Percentiles rank a stretch among this genome's conserved stretches.
phyloP scores from a whole-genome alignment of 108 stramenopile genomes.

The Fragilaria crotonensis region DNA sequence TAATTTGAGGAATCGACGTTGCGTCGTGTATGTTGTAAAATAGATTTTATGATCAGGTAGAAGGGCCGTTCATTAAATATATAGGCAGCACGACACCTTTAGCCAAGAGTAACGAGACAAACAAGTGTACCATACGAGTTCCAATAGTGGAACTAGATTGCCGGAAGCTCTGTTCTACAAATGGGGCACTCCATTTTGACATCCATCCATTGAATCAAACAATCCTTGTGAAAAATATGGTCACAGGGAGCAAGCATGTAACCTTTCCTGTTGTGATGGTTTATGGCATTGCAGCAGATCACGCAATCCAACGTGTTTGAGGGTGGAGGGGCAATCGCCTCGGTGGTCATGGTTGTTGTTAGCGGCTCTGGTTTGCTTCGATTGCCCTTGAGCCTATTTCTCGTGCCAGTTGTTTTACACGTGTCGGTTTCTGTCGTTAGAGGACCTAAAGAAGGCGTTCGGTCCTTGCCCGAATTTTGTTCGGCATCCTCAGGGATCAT shows the following conservation, averaged over 20 bases:
- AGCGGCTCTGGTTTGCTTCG: constrained; percentile 10
- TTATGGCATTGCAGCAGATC: constrained; percentile 88
- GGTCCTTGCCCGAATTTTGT: background rate
- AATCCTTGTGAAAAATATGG: constrained; percentile 90
- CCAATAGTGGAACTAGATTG: constrained; percentile 7
- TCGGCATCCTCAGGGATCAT: constrained; percentile 30
- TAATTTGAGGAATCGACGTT: no score
- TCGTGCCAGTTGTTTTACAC: constrained; percentile 23
- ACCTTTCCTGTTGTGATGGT: constrained; percentile 42
- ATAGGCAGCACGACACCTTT: no score
- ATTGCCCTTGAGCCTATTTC: constrained; percentile 49
- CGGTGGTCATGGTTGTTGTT: constrained; percentile 21
- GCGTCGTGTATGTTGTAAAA: background rate
- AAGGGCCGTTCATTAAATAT: background rate
- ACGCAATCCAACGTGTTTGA: constrained; percentile 65
- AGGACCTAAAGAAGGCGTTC: background rate
- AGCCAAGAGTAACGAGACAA: no score
- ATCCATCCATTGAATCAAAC: constrained; percentile 94
- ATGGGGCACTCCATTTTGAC: constrained; percentile 96
- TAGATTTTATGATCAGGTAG: background rate
- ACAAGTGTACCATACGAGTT: no score
- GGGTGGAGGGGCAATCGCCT: background rate
- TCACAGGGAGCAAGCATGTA: constrained; percentile 98
- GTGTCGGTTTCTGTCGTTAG: constrained; percentile 13
- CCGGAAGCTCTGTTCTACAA: constrained; percentile 45